Percentiles rank a stretch among this genome's conserved stretches.
phyloP scores from a whole-genome alignment of 306 rosid genomes.

The Arachis hypogaea region DNA sequence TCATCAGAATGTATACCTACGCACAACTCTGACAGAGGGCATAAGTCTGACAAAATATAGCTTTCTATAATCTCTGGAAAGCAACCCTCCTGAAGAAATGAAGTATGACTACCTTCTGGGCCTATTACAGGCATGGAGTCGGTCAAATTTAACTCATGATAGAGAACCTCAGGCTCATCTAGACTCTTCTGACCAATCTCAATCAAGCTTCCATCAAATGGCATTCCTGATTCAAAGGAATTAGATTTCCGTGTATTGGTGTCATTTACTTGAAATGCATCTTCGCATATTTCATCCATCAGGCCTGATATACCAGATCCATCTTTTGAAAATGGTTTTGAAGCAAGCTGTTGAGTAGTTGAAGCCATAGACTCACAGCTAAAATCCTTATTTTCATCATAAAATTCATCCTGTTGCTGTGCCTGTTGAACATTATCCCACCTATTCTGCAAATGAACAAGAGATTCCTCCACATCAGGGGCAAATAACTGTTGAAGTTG shows the following conservation, averaged over 20 bases:
- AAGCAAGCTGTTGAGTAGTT: conserved; percentile 51
- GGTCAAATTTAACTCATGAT: conserved; percentile 43
- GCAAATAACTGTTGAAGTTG: conserved; percentile 93
- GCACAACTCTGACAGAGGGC: conserved; percentile 61
- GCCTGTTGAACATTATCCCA: conserved; percentile 83
- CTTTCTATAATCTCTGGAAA: conserved; percentile 74
- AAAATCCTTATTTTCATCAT: conserved; percentile 41
- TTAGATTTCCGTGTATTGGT: conserved; percentile 42
- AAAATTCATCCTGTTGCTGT: conserved; percentile 57
- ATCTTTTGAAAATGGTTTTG: conserved; percentile 43
- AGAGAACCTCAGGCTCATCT: conserved; percentile 52
- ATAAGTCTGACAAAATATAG: conserved; percentile 67
- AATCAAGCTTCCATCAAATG: conserved; percentile 53
- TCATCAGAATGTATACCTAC: conserved; percentile 56
- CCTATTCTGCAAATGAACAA: conserved; percentile 91
- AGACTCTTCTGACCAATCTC: conserved; percentile 44
- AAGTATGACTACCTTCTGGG: conserved; percentile 57
- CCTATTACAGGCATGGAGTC: conserved; percentile 55
- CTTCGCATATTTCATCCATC: conserved; percentile 90
- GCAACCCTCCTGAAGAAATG: conserved; percentile 55
- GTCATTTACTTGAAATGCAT: conserved; percentile 65
- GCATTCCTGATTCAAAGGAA: conserved; percentile 51
- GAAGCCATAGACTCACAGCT: conserved; percentile 44
- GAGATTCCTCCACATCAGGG: conserved; percentile 91
- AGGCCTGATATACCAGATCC: conserved; percentile 60